phyloP scores from a whole-genome alignment of 2,329 filamentous ascomycete genomes.

The Penicillium sclerotigenum region DNA sequence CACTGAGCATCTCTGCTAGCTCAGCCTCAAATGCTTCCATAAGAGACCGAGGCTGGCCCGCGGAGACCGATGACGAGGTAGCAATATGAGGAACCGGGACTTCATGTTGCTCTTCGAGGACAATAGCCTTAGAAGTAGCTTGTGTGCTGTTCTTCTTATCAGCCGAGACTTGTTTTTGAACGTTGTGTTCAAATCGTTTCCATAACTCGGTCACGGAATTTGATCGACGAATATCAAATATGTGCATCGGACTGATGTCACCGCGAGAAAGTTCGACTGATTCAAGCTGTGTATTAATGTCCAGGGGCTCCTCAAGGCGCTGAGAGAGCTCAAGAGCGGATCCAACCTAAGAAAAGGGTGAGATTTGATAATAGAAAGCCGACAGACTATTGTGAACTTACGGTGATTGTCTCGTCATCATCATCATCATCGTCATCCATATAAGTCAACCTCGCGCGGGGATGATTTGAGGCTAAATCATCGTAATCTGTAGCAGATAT shows the following conservation, averaged over 20 bases:
- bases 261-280: constrained; percentile 9
- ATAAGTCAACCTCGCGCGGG: constrained; percentile 44
- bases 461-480: constrained; percentile 39
- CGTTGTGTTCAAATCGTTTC: constrained; percentile 31
- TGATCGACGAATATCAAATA: constrained; percentile 47
- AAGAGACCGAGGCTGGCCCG: constrained; percentile 30
- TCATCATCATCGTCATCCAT: constrained; percentile 49
- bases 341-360: constrained; percentile 38
- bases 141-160: background rate
- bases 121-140: background rate
- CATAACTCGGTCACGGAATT: constrained; percentile 41
- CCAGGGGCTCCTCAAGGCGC: constrained; percentile 44
- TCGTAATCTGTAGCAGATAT: constrained; percentile 46
- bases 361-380: constrained; percentile 3
- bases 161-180: background rate
- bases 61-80: constrained; percentile 9
- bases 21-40: constrained; percentile 42
- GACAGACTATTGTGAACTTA: constrained; percentile 22
- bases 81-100: constrained; percentile 9
- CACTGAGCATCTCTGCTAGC: constrained; percentile 35
- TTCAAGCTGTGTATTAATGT: constrained; percentile 8
- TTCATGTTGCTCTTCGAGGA: constrained; percentile 5
- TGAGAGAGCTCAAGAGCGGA: constrained; percentile 48
- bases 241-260: constrained; percentile 38
- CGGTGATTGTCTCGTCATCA: constrained; percentile 48